phyloP scores from a whole-genome alignment of 2,329 filamentous ascomycete species.

The Fusarium foetens region DNA sequence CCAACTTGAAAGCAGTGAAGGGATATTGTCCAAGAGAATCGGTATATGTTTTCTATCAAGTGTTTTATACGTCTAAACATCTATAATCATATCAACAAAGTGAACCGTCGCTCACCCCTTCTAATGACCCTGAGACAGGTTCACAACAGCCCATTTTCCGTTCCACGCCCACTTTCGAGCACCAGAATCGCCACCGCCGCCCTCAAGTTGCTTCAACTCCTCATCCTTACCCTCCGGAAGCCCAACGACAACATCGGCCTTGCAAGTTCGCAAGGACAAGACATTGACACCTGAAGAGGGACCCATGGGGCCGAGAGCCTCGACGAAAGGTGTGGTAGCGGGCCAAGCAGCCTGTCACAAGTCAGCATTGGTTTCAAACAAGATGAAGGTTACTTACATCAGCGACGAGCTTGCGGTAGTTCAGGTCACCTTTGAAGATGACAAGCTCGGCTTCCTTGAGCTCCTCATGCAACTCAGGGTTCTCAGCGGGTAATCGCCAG shows the following conservation, averaged over 20 bases:
- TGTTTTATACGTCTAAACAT: slow-evolving; percentile 24
- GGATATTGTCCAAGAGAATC: neutral
- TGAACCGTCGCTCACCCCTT: neutral
- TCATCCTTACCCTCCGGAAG: slow-evolving; percentile 86
- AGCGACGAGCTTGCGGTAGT: slow-evolving; percentile 91
- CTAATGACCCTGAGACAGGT: slow-evolving; percentile 50
- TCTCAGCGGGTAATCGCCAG: slow-evolving; percentile 82
- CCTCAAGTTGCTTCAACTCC: slow-evolving; percentile 73
- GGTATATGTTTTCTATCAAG: neutral
- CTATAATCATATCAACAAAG: slow-evolving; percentile 25
- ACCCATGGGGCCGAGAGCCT: slow-evolving; percentile 88
- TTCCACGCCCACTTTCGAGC: slow-evolving; percentile 92
- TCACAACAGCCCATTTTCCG: slow-evolving; percentile 96
- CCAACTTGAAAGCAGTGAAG: neutral
- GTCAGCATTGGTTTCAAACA: slow-evolving; percentile 7
- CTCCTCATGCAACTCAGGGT: slow-evolving; percentile 76
- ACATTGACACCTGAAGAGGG: slow-evolving; percentile 83
- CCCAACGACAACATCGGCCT: slow-evolving; percentile 94
- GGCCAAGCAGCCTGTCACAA: slow-evolving; percentile 69
- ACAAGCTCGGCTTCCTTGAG: slow-evolving; percentile 86
- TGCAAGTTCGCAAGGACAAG: slow-evolving; percentile 90
- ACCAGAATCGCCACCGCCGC: slow-evolving; percentile 75
- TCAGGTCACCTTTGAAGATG: slow-evolving; percentile 96
- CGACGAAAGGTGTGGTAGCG: slow-evolving; percentile 83
- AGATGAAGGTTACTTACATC: slow-evolving; percentile 69